A percentile compares a stretch with the other conserved stretches of the same genome.
These are phyloP conservation scores for Mycena citricolor DNA, from an alignment of 1,284 basidiomycete genomes.

Conservation along the genomic window DNA sequence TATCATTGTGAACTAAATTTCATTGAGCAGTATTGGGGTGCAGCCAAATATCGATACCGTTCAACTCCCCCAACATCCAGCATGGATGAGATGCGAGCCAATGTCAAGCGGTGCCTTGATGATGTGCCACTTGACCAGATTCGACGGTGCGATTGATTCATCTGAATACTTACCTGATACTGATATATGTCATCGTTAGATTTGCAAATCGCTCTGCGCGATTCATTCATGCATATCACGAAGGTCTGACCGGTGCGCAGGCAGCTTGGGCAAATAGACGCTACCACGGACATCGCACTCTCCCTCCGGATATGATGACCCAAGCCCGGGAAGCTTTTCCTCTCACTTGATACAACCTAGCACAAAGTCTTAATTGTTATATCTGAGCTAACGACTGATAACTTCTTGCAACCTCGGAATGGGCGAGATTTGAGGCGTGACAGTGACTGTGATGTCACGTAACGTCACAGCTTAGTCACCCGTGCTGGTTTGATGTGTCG, in stretches of 20 bases:
- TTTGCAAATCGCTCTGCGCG: not conserved
- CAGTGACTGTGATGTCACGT: too few species aligned
- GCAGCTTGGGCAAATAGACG: too few species aligned
- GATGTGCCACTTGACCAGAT: not conserved
- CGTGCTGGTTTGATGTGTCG: too few species aligned
- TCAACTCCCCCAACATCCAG: not conserved
- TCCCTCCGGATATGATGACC: too few species aligned
- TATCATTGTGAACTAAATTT: constrained; percentile 26
- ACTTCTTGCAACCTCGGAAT: too few species aligned
- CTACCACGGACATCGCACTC: too few species aligned
- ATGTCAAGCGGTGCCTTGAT: not conserved
- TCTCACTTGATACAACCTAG: too few species aligned
- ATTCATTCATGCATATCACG: not conserved
- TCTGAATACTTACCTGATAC: not conserved
- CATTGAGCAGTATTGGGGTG: constrained; percentile 26
- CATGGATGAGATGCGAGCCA: not conserved
- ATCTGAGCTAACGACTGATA: too few species aligned
- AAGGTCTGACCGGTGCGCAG: not conserved
- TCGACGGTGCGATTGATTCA: not conserved
- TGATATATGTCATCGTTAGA: not conserved
- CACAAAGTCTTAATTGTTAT: too few species aligned
- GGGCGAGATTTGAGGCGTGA: too few species aligned
- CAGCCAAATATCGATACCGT: constrained; percentile 18
- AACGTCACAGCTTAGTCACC: too few species aligned
- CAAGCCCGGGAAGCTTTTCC: too few species aligned